Percentiles rank a stretch among this genome's conserved stretches.
Conservation (phyloP, 2,329 filamentous ascomycete species). For the Stemphylium beticola region DNA sequence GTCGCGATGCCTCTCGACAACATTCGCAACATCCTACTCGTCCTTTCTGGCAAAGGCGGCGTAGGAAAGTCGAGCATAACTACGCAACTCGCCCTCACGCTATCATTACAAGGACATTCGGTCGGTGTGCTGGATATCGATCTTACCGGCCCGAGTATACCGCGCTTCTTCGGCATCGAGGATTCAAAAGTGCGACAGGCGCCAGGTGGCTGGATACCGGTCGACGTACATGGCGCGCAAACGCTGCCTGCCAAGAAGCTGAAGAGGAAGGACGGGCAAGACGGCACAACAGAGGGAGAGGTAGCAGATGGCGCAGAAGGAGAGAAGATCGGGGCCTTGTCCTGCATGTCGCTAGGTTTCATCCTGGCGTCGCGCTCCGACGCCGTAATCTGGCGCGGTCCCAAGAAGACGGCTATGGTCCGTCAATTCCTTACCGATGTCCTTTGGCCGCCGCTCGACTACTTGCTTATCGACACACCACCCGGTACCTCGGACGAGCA, state of each 20-base stretch:
- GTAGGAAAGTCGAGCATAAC: slow-evolving; percentile 99
- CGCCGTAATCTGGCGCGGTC: slow-evolving; percentile 95
- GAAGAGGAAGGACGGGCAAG: slow-evolving; percentile 7
- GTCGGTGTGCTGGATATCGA: slow-evolving; percentile 97
- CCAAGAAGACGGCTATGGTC: slow-evolving; percentile 99
- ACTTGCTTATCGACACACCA: slow-evolving; percentile 91
- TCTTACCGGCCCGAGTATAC: slow-evolving; percentile 94
- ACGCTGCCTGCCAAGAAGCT: slow-evolving; percentile 19
- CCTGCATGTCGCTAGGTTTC: slow-evolving; percentile 93
- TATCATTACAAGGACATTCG: slow-evolving; percentile 82
- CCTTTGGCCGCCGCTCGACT: slow-evolving; percentile 85
- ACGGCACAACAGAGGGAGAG: neutral
- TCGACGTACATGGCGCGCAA: slow-evolving; percentile 73
- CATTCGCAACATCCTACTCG: slow-evolving; percentile 79
- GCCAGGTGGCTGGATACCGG: slow-evolving; percentile 89
- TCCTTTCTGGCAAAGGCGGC: slow-evolving; percentile 95
- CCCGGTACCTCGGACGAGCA: slow-evolving; percentile 97
- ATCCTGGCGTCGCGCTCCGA: slow-evolving; percentile 82
- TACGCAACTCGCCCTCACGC: slow-evolving; percentile 88
- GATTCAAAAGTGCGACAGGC: slow-evolving; percentile 88
- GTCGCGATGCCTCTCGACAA: slow-evolving; percentile 68
- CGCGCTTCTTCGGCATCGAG: slow-evolving; percentile 91
- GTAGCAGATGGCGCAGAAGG: slow-evolving; percentile 3
- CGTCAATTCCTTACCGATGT: slow-evolving; percentile 94
- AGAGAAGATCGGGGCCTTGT: slow-evolving; percentile 65